Percentiles rank a stretch among this genome's conserved stretches.
These are phyloP conservation scores for Boletus rubescentipes DNA, from an alignment of 768 basidiomycete species.

Conservation along the genomic window DNA sequence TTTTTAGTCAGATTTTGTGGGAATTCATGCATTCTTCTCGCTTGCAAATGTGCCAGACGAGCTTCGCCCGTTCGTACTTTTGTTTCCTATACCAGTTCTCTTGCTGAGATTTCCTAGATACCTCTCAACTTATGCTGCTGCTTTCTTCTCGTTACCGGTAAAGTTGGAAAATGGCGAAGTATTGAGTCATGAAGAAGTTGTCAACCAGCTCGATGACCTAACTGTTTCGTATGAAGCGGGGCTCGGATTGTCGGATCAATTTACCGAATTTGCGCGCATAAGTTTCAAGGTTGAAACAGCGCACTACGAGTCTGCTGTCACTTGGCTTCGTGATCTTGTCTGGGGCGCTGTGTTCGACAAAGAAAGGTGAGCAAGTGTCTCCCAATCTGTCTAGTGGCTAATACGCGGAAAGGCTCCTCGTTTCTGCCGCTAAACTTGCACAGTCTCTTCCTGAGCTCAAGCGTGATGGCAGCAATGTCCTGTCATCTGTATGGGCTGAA, in stretches of 20 bases:
- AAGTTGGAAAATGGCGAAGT: constrained; percentile 63
- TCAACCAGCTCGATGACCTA: constrained; percentile 86
- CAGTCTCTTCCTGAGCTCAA: constrained; percentile 91
- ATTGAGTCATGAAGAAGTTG: constrained; percentile 84
- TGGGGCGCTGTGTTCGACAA: constrained; percentile 74
- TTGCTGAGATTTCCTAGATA: constrained; percentile 47
- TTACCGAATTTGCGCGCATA: constrained; percentile 73
- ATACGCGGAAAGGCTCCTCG: constrained; percentile 57
- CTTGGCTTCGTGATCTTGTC: constrained; percentile 83
- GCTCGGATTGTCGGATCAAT: constrained; percentile 62
- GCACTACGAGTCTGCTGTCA: constrained; percentile 76
- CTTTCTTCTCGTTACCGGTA: constrained; percentile 90
- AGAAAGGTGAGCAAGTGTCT: constrained; percentile 55
- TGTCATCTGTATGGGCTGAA: constrained; percentile 67
- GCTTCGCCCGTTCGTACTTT: constrained; percentile 58
- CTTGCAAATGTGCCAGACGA: constrained; percentile 67
- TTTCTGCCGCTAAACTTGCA: constrained; percentile 83
- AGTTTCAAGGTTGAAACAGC: constrained; percentile 82
- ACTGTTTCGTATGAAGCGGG: constrained; percentile 84
- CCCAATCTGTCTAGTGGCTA: background rate
- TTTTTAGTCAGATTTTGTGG: constrained; percentile 86
- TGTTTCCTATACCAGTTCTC: constrained; percentile 24
- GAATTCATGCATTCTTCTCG: constrained; percentile 77
- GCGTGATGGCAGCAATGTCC: constrained; percentile 80
- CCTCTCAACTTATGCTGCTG: constrained; percentile 70